phyloP scores from a whole-genome alignment of 331 rosid genomes.

The Malus hybrid region DNA sequence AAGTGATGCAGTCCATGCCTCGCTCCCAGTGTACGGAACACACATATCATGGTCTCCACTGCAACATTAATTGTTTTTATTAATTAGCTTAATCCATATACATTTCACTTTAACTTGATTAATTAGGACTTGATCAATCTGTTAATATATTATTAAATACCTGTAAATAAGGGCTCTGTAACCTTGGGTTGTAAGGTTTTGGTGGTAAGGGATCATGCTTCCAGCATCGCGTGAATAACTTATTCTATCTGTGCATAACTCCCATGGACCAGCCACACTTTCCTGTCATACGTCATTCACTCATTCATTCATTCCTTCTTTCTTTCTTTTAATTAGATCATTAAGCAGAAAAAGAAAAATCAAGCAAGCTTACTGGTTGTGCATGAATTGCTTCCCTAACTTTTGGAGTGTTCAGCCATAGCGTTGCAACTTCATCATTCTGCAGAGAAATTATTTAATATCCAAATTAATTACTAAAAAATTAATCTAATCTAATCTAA shows the following conservation, averaged over 20 bases:
- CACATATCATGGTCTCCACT: conserved; percentile 60
- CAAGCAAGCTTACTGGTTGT: conserved; percentile 18
- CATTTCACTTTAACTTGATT: too few species aligned
- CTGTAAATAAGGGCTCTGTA: conserved; percentile 38
- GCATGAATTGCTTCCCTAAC: conserved; percentile 52
- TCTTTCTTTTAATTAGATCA: not conserved
- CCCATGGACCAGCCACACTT: conserved; percentile 39
- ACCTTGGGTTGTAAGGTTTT: conserved; percentile 32
- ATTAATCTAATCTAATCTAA: not conserved
- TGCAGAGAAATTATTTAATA: not conserved
- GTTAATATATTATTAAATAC: not conserved
- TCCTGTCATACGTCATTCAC: conserved; percentile 10
- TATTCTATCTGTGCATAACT: conserved; percentile 28
- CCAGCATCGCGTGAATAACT: conserved; percentile 22
- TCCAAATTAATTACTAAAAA: not conserved
- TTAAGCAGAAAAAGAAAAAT: not conserved
- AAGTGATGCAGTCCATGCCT: conserved; percentile 51
- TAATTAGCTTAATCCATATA: too few species aligned
- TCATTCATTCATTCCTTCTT: not conserved
- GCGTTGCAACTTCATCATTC: conserved; percentile 38
- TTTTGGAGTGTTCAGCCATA: conserved; percentile 34
- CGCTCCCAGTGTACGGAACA: conserved; percentile 46
- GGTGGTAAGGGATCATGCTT: conserved; percentile 48
- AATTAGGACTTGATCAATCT: too few species aligned
- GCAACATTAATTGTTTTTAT: not conserved